phyloP scores from a whole-genome alignment of 1,284 basidiomycete genomes.

The Pulveroboletus sp. region DNA sequence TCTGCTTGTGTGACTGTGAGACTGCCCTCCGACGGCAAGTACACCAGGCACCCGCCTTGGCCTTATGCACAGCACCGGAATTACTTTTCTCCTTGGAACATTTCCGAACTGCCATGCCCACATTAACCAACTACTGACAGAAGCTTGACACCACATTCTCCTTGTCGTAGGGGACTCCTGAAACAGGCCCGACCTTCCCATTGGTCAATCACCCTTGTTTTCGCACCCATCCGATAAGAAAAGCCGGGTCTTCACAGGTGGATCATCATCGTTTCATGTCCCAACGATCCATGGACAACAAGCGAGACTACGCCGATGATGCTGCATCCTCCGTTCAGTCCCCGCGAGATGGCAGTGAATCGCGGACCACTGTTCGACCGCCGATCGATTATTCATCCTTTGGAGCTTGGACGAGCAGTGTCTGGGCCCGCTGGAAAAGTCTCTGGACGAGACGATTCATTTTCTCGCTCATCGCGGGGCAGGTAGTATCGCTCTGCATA shows the following conservation, averaged over 20 bases:
- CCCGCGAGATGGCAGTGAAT: background rate
- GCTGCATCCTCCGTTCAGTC: background rate
- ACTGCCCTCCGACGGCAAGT: background rate
- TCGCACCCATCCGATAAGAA: conserved; percentile 21
- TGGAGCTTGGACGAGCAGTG: conserved; percentile 50
- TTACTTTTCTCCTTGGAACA: too few species aligned
- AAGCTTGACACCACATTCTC: conserved; percentile 16
- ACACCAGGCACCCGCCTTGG: too few species aligned
- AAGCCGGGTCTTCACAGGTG: background rate
- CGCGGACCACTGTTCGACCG: conserved; percentile 35
- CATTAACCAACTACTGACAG: too few species aligned
- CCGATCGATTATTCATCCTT: conserved; percentile 65
- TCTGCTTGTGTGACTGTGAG: background rate
- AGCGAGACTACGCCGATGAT: conserved; percentile 23
- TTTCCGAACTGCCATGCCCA: too few species aligned
- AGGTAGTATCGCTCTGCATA: conserved; percentile 81
- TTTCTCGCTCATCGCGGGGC: conserved; percentile 71
- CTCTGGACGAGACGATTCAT: conserved; percentile 74
- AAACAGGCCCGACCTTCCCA: conserved; percentile 6
- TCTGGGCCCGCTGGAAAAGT: conserved; percentile 61
- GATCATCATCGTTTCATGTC: conserved; percentile 6
- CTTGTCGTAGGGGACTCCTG: background rate
- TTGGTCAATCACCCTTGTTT: background rate
- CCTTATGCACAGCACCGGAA: too few species aligned
- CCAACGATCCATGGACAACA: conserved; percentile 28